Percentiles rank a stretch among this genome's conserved stretches.
Evolutionary conservation across 805 yeast genomes (phyloP).

Genomic region (Sugiyamaella valdiviana): DNA sequence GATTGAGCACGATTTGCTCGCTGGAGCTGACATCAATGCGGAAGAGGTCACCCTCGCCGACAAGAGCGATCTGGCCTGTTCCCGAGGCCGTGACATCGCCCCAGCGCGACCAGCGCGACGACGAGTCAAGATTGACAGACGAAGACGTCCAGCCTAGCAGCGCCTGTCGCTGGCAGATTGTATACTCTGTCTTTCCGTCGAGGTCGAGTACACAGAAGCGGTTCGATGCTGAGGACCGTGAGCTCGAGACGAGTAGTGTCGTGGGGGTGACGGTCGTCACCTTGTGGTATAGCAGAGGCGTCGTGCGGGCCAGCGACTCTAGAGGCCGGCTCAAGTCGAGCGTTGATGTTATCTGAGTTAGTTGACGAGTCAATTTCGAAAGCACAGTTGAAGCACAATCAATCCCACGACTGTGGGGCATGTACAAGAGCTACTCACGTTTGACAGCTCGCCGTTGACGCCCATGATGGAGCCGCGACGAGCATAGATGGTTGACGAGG

Average conservation of each 20-base stretch:
- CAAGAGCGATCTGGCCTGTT: slow-evolving; percentile 37
- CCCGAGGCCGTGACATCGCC: slow-evolving; percentile 33
- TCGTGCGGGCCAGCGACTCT: slow-evolving; percentile 20
- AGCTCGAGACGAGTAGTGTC: slow-evolving; percentile 21
- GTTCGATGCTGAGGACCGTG: neutral
- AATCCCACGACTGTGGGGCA: too few species aligned
- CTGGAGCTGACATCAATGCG: slow-evolving; percentile 33
- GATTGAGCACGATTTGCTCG: slow-evolving; percentile 37
- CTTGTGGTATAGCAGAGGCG: slow-evolving; percentile 32
- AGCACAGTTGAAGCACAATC: neutral
- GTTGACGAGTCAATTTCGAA: neutral
- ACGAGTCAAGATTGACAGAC: slow-evolving; percentile 23
- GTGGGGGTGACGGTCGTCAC: slow-evolving; percentile 29
- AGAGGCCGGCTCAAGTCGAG: slow-evolving; percentile 21
- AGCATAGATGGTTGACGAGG: slow-evolving; percentile 36
- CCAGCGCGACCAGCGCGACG: slow-evolving; percentile 23
- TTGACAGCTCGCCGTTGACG: slow-evolving; percentile 37
- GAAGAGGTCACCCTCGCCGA: slow-evolving; percentile 37
- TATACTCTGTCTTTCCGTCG: slow-evolving; percentile 32
- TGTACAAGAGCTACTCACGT: slow-evolving; percentile 13
- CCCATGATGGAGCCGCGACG: slow-evolving; percentile 41
- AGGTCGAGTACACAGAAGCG: slow-evolving; percentile 26
- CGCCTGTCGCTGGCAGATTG: slow-evolving; percentile 34
- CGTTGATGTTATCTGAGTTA: slow-evolving; percentile 24
- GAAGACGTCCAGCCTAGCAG: slow-evolving; percentile 43